Percentiles rank a stretch among this genome's conserved stretches.
Conservation (phyloP, 2,329 filamentous ascomycete genomes). For the Shiraia bambusicola region DNA sequence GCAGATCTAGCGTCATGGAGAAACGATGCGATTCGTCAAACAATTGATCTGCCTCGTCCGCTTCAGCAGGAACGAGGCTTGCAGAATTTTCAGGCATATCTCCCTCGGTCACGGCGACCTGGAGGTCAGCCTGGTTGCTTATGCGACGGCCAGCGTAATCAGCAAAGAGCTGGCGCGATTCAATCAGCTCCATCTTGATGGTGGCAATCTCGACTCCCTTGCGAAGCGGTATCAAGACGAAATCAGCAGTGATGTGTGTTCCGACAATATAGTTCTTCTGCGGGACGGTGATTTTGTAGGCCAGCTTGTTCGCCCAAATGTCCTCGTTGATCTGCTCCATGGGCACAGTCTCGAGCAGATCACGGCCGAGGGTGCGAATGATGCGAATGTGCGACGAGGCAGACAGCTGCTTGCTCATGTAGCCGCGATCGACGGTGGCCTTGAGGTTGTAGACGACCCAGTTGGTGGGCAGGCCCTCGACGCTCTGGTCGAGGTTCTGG, state of each 20-base stretch:
- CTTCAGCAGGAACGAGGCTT: conserved; percentile 29
- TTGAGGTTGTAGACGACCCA: conserved; percentile 90
- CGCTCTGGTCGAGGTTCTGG: conserved; percentile 69
- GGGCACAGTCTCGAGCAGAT: conserved; percentile 69
- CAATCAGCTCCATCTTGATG: conserved; percentile 76
- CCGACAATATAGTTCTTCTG: conserved; percentile 95
- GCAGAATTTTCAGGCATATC: conserved; percentile 40
- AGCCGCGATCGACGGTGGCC: conserved; percentile 82
- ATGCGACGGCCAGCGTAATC: conserved; percentile 45
- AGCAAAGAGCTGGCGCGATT: conserved; percentile 52
- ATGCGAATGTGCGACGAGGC: conserved; percentile 65
- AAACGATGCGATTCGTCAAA: conserved; percentile 63
- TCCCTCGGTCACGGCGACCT: conserved; percentile 38
- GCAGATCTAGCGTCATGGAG: conserved; percentile 64
- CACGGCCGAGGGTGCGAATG: conserved; percentile 51
- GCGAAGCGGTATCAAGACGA: conserved; percentile 81
- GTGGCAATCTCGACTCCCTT: conserved; percentile 87
- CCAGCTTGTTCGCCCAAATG: conserved; percentile 95
- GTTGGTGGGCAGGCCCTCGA: conserved; percentile 84
- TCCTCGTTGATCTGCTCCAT: conserved; percentile 76
- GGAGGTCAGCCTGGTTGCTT: conserved; percentile 32
- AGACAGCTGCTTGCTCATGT: conserved; percentile 83
- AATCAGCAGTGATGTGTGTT: conserved; percentile 79
- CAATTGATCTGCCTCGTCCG: conserved; percentile 41
- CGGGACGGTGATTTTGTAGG: conserved; percentile 90